Evolutionary conservation across 192 early-diverging fungal species (phyloP).

Genomic region (Mortierella alpina): DNA sequence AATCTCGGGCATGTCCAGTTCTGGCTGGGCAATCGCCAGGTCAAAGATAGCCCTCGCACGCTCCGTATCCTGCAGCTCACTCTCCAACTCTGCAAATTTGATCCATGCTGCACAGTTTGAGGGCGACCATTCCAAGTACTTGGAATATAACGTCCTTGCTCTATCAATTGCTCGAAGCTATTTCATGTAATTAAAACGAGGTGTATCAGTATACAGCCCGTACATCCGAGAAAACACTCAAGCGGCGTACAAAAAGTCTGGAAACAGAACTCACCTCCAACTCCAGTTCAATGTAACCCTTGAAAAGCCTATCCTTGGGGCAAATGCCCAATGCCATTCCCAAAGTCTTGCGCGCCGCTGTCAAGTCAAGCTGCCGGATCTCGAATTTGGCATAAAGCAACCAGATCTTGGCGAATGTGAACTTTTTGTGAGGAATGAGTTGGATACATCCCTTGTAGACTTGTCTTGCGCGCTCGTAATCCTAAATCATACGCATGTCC

Average conservation of each 20-base stretch:
- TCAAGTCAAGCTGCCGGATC: slow-evolving; percentile 80
- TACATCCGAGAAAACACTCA: not conserved
- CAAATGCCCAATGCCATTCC: slow-evolving; percentile 79
- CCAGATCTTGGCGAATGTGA: slow-evolving; percentile 99
- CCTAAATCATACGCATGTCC: slow-evolving; percentile 52
- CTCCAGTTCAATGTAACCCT: slow-evolving; percentile 97
- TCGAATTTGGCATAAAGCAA: slow-evolving; percentile 93
- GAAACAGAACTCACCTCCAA: slow-evolving; percentile 63
- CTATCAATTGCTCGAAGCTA: slow-evolving; percentile 93
- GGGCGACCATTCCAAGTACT: slow-evolving; percentile 90
- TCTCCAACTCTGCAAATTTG: slow-evolving; percentile 94
- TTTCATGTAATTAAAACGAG: not conserved
- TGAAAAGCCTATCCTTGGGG: slow-evolving; percentile 93
- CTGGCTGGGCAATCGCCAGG: slow-evolving; percentile 88
- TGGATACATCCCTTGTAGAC: slow-evolving; percentile 87
- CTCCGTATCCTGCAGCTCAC: slow-evolving; percentile 85
- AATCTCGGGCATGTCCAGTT: slow-evolving; percentile 97
- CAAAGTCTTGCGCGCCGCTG: slow-evolving; percentile 79
- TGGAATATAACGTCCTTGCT: slow-evolving; percentile 88
- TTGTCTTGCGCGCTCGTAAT: slow-evolving; percentile 80
- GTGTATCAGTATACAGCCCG: not conserved
- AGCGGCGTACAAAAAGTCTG: not conserved
- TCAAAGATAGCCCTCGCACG: slow-evolving; percentile 90
- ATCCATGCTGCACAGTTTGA: slow-evolving; percentile 95
- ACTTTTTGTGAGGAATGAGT: slow-evolving; percentile 90